A percentile compares a stretch with the other conserved stretches of the same genome.
Conservation (phyloP, 257 asterid genomes). For the Primulina tabacum region DNA sequence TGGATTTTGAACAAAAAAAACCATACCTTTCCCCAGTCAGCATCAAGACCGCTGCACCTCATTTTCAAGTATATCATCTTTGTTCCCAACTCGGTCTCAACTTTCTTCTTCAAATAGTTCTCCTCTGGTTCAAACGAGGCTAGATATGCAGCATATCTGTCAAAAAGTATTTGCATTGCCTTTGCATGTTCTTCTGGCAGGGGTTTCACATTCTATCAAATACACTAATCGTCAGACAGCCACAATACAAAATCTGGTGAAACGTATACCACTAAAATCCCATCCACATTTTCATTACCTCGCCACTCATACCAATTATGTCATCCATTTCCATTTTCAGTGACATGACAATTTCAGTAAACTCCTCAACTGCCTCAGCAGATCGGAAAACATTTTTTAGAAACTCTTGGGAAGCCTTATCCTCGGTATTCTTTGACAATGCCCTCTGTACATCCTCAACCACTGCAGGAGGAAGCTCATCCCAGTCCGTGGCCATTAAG, state of each 20-base stretch:
- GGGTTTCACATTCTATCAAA: constrained; percentile 79
- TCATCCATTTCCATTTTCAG: constrained; percentile 92
- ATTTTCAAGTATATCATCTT: constrained; percentile 91
- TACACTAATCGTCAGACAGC: constrained; percentile 23
- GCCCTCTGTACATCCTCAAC: constrained; percentile 55
- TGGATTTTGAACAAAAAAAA: constrained; percentile 20
- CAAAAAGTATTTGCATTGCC: constrained; percentile 62
- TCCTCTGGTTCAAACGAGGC: constrained; percentile 86
- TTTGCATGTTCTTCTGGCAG: constrained; percentile 62
- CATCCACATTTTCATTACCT: constrained; percentile 47
- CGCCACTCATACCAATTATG: constrained; percentile 80
- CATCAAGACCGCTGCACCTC: constrained; percentile 88
- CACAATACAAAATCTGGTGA: constrained; percentile 14
- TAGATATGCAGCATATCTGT: constrained; percentile 66
- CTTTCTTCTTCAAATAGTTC: constrained; percentile 85
- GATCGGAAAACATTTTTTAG: constrained; percentile 73
- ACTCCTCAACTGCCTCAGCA: constrained; percentile 96
- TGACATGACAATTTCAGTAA: constrained; percentile 60
- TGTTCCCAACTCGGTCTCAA: constrained; percentile 84
- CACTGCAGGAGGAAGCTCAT: constrained; percentile 65
- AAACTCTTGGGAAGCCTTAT: constrained; percentile 68
- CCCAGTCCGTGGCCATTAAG: constrained; percentile 83
- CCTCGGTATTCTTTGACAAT: constrained; percentile 70
- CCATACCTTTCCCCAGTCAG: constrained; percentile 97
- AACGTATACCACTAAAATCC: background rate